Percentiles rank a stretch among this genome's conserved stretches.
phyloP scores from a whole-genome alignment of 768 basidiomycete genomes.

The Kwoniella dendrophila region DNA sequence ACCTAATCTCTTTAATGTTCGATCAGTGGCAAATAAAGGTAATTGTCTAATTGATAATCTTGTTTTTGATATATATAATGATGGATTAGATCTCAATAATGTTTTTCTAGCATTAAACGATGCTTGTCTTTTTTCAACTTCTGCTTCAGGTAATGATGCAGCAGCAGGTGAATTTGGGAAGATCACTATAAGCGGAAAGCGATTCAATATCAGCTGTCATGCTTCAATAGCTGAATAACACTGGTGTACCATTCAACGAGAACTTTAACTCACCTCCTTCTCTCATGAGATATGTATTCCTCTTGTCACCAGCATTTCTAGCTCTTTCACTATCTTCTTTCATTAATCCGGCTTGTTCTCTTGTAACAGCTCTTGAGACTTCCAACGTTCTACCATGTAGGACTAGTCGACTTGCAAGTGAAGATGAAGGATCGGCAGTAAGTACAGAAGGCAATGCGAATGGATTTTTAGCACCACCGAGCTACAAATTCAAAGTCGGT shows the following conservation, averaged over 20 bases:
- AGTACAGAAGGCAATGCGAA: conserved; percentile 85
- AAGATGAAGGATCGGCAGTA: conserved; percentile 88
- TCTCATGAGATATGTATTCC: conserved; percentile 90
- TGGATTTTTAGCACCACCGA: conserved; percentile 64
- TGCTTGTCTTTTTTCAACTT: conserved; percentile 79
- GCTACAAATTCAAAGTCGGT: conserved; percentile 31
- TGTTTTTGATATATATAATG: conserved; percentile 89
- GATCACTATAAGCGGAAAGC: conserved; percentile 68
- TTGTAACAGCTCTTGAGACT: conserved; percentile 83
- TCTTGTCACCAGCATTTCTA: conserved; percentile 87
- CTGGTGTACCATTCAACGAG: neutral
- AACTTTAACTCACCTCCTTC: conserved; percentile 76
- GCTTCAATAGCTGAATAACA: neutral
- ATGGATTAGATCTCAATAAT: conserved; percentile 86
- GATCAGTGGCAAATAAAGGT: conserved; percentile 85
- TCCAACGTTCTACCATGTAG: conserved; percentile 91
- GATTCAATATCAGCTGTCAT: too few relatives aligned
- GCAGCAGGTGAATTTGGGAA: conserved; percentile 84
- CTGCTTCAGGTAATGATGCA: conserved; percentile 67
- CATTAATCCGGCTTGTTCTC: conserved; percentile 82
- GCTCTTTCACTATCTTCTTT: conserved; percentile 76
- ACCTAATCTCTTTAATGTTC: conserved; percentile 82
- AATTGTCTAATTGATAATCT: conserved; percentile 92
- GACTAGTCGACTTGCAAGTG: conserved; percentile 77
- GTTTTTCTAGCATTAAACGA: conserved; percentile 83